Evolutionary conservation across 2,329 filamentous ascomycete genomes (phyloP).

Genomic region (Fusarium acutatum): DNA sequence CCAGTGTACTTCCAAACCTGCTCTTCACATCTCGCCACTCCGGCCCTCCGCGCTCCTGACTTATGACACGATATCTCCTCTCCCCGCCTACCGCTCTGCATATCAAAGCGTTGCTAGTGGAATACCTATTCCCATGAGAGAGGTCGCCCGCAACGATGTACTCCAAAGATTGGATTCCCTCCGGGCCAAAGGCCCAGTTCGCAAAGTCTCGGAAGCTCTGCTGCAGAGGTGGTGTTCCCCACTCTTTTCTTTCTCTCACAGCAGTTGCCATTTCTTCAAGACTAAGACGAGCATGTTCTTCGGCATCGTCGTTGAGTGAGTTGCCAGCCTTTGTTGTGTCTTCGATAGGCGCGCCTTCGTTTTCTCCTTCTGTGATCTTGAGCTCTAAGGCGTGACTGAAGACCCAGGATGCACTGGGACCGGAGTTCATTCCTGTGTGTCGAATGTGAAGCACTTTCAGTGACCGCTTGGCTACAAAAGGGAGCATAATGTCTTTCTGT

Average conservation of each 20-base stretch:
- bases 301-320: fast-evolving
- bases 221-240: neutral
- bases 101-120: neutral
- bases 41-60: neutral
- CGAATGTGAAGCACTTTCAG: neutral
- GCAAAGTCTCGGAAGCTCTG: neutral
- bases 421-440: neutral
- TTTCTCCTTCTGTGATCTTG: neutral
- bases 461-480: neutral
- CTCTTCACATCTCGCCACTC: neutral
- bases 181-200: neutral
- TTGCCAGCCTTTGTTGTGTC: neutral
- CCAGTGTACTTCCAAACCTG: neutral
- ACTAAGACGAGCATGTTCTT: fast-evolving
- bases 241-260: neutral
- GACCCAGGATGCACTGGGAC: neutral
- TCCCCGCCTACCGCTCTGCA: neutral
- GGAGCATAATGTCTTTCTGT: neutral
- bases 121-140: neutral
- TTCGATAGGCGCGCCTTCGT: neutral
- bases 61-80: neutral
- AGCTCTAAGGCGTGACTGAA: neutral
- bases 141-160: neutral
- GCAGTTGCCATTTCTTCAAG: too few species aligned
- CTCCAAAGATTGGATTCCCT: neutral